Percentiles rank a stretch among this genome's conserved stretches.
These are phyloP conservation scores for Wallemia ichthyophaga DNA, from an alignment of 1,284 basidiomycete species.

Conservation along the genomic window DNA sequence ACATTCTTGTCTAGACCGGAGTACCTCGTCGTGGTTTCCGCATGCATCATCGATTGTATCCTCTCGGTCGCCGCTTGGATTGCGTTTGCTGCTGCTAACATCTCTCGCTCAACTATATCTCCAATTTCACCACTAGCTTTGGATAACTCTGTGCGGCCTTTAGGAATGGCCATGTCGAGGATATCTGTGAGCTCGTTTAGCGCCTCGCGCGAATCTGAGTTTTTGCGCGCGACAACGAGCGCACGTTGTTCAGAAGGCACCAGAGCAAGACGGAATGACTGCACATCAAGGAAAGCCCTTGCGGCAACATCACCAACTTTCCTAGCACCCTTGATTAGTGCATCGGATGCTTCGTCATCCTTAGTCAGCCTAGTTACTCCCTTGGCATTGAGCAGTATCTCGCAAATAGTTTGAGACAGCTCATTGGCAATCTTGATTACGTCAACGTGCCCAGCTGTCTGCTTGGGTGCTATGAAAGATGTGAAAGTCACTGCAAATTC, in stretches of 20 bases:
- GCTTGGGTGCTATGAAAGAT: slow-evolving; percentile 59
- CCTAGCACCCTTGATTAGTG: slow-evolving; percentile 59
- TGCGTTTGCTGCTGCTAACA: slow-evolving; percentile 69
- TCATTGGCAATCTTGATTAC: slow-evolving; percentile 96
- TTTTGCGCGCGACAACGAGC: slow-evolving; percentile 69
- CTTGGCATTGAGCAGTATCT: slow-evolving; percentile 76
- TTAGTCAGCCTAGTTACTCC: slow-evolving; percentile 76
- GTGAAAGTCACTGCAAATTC: slow-evolving; percentile 91
- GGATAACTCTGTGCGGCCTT: slow-evolving; percentile 41
- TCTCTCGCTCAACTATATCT: slow-evolving; percentile 85
- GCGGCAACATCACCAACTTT: slow-evolving; percentile 57
- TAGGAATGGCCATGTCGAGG: slow-evolving; percentile 61
- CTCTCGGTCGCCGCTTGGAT: slow-evolving; percentile 80
- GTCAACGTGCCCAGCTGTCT: slow-evolving; percentile 78
- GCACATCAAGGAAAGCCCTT: slow-evolving; percentile 77
- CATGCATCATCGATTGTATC: slow-evolving; percentile 61
- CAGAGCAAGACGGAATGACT: slow-evolving; percentile 55
- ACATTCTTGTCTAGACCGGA: slow-evolving; percentile 79
- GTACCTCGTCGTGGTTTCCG: slow-evolving; percentile 52
- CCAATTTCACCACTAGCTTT: slow-evolving; percentile 77
- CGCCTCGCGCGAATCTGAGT: slow-evolving; percentile 48
- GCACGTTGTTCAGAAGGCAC: slow-evolving; percentile 32
- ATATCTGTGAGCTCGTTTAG: slow-evolving; percentile 59
- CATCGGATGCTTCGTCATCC: slow-evolving; percentile 72
- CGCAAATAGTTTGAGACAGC: slow-evolving; percentile 68